Percentiles rank a stretch among this genome's conserved stretches.
Conservation (phyloP, 2,329 filamentous ascomycete genomes). For the Zarea fungicola region DNA sequence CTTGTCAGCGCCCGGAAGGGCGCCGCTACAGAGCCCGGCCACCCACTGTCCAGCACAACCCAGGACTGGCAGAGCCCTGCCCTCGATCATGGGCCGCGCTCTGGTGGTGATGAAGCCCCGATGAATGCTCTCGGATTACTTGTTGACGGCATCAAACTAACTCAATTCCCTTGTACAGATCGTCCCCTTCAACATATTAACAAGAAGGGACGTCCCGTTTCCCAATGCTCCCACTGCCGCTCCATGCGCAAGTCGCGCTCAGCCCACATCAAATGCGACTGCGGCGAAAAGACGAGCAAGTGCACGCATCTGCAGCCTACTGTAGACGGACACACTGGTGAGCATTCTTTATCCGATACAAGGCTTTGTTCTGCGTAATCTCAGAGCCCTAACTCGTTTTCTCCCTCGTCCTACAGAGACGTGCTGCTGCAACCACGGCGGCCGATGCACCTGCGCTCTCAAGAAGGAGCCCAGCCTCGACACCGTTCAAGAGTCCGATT, state of each 20-base stretch:
- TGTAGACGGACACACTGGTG: slow-evolving; percentile 55
- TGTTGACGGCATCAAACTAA: background rate
- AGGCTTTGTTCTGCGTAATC: background rate
- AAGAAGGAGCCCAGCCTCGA: slow-evolving; percentile 59
- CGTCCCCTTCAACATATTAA: slow-evolving; percentile 91
- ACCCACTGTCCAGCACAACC: background rate
- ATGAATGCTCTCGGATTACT: no score
- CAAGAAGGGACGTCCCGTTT: slow-evolving; percentile 94
- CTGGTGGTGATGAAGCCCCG: no score
- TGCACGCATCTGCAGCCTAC: slow-evolving; percentile 56
- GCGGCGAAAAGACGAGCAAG: slow-evolving; percentile 82
- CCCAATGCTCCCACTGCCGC: slow-evolving; percentile 96
- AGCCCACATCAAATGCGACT: slow-evolving; percentile 94
- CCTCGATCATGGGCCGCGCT: no score
- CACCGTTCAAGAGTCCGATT: slow-evolving; percentile 59
- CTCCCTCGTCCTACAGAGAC: slow-evolving; percentile 42
- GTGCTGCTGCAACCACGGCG: slow-evolving; percentile 67
- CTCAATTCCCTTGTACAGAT: slow-evolving; percentile 47
- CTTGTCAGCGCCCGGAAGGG: slow-evolving; percentile 8
- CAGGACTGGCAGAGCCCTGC: slow-evolving; percentile 1
- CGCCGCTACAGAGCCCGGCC: background rate
- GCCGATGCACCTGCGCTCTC: slow-evolving; percentile 58
- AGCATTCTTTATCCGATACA: slow-evolving; percentile 26
- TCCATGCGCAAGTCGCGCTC: slow-evolving; percentile 92
- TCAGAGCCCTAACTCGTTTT: slow-evolving; percentile 8